These are phyloP conservation scores for Escallonia herrerae DNA, from an alignment of 129 eudicot species.

Conservation along the genomic window DNA sequence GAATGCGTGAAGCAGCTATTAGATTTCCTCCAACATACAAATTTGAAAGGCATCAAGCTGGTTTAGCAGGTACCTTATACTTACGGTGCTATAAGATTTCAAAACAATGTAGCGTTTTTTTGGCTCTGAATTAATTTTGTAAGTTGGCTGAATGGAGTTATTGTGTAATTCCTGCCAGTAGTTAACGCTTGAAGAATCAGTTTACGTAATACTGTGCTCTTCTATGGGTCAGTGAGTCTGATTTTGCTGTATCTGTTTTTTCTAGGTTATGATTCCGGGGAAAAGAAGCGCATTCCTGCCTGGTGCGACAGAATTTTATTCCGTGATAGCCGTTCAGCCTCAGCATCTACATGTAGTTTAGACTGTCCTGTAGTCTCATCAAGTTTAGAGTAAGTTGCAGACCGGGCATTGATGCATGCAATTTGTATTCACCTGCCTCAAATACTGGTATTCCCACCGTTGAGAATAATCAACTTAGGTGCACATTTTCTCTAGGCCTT, in stretches of 20 bases:
- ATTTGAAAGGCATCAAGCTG: conserved; percentile 82
- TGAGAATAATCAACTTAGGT: too few species aligned
- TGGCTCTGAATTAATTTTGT: neutral
- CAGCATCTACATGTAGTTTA: conserved; percentile 67
- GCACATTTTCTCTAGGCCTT: too few species aligned
- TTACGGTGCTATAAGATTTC: too few species aligned
- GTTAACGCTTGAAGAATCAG: neutral
- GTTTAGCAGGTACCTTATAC: conserved; percentile 66
- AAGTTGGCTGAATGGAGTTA: neutral
- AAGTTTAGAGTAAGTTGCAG: conserved; percentile 57
- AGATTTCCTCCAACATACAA: conserved; percentile 92
- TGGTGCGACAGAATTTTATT: conserved; percentile 93
- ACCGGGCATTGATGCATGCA: conserved; percentile 1
- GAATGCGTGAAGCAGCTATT: conserved; percentile 97
- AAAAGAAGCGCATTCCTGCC: conserved; percentile 95
- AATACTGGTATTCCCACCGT: too few species aligned
- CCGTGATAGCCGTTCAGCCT: conserved; percentile 77
- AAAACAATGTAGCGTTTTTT: neutral
- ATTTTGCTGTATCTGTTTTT: conserved; percentile 1
- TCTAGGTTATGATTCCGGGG: conserved; percentile 94
- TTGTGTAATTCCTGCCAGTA: neutral
- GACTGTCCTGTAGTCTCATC: conserved; percentile 84
- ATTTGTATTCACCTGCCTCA: too few species aligned
- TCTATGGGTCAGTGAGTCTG: neutral
- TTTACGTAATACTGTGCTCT: neutral